Evolutionary conservation across 257 asterid species (phyloP), one percentile per base, ranked within the genome.

Genomic region (Avicennia marina): DNA sequence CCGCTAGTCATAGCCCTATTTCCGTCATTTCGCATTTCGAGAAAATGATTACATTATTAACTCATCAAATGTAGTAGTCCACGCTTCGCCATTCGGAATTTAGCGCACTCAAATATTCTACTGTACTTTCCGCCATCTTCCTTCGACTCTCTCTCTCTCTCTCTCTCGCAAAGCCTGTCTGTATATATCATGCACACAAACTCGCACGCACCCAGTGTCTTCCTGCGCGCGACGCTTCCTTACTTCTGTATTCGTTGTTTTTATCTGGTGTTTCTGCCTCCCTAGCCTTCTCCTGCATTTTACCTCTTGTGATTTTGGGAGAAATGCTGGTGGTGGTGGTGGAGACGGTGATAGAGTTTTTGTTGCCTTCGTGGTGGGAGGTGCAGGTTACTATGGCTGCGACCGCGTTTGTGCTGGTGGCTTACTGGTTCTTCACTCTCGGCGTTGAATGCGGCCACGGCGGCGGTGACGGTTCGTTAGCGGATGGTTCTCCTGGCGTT

Each of bases 361-460:
- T 87, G 4, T 10, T 85, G 53, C 96, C 96, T 63, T 87, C 96
- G 15, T 81, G 95, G 95, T 77, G 86, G 95, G 96, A 90, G 75
- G 75, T 90, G 64, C 89, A 90, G 72, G 79, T 87, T 21, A 75
- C 98, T 17, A 56, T 78, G 47, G 84, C 72, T 32, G 83, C 95
- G 11, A 84, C 94, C 60, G 90, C 77, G 10, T 75, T 90, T 63
- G 78, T 85, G 42, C 20, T 81, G 27, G 67, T 58, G 50, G 73
- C 81, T 22, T 83, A 57, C 74, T 83, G 86, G 75, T 83, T 79
- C 74, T 72, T 85, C 60, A 57, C 81, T 39, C 59, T n/a, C 22
- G 32, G n/a, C n/a, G n/a, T n/a, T n/a, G n/a, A n/a, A n/a, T n/a
- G n/a, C n/a, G 38, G 17, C 31, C 60, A 67, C 41, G 62, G 52